These are phyloP conservation scores for Erigeron canadensis DNA, from an alignment of 129 eudicot species.

Conservation along the genomic window DNA sequence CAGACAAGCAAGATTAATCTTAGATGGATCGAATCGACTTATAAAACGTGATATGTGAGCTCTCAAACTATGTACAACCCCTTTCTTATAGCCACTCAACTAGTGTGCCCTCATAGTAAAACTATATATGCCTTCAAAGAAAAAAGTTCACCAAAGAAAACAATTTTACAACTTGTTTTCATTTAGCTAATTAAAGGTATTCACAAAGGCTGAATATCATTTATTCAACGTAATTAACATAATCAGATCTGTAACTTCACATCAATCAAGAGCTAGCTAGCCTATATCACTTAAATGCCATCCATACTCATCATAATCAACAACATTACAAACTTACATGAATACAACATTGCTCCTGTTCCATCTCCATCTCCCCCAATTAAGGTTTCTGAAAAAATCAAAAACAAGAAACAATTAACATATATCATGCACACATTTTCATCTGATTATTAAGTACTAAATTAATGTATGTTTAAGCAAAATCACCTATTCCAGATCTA, in stretches of 20 bases:
- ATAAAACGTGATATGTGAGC: no score
- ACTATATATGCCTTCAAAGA: no score
- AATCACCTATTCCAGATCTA: slow-evolving; percentile 4
- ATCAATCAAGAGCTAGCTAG: neutral
- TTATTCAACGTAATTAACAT: slow-evolving; percentile 2
- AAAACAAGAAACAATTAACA: slow-evolving; percentile 6
- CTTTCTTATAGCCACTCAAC: neutral
- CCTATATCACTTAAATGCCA: slow-evolving; percentile 14
- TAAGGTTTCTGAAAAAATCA: neutral
- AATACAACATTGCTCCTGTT: slow-evolving; percentile 14
- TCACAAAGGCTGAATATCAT: neutral
- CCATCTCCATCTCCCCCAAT: no score
- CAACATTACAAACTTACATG: slow-evolving; percentile 20
- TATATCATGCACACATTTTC: neutral
- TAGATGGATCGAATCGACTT: no score
- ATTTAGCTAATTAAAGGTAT: neutral
- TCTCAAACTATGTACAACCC: no score
- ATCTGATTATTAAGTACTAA: neutral
- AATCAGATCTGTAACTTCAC: neutral
- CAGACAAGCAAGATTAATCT: no score
- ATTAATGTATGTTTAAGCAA: neutral
- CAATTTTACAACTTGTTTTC: neutral
- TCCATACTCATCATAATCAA: slow-evolving; percentile 1
- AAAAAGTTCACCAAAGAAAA: neutral
- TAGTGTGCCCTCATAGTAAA: no score